phyloP scores from a whole-genome alignment of 1,284 basidiomycete genomes.

The Phellinidium pouzarii region DNA sequence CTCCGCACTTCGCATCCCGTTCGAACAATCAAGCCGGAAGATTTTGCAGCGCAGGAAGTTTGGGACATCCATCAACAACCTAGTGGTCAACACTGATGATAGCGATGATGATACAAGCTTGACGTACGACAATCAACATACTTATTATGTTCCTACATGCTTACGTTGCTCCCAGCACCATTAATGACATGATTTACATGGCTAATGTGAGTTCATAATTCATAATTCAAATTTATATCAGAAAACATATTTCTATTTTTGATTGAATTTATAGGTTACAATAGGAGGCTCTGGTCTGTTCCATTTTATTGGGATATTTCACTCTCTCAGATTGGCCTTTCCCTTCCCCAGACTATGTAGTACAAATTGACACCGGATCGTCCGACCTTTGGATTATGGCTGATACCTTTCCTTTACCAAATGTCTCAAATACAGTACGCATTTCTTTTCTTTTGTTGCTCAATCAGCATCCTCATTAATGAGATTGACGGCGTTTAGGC shows the following conservation, averaged over 20 bases:
- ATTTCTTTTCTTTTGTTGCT: constrained; percentile 1
- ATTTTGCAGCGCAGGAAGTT: constrained; percentile 4
- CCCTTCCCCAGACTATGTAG: constrained; percentile 46
- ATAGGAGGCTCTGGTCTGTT: constrained; percentile 52
- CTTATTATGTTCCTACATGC: constrained; percentile 8
- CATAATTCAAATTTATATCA: constrained; percentile 4
- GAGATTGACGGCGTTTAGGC: constrained; percentile 29
- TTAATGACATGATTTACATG: constrained; percentile 69
- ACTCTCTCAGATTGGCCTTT: constrained; percentile 6
- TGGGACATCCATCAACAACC: constrained; percentile 2
- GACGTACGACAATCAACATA: constrained; percentile 29
- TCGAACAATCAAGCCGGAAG: constrained; percentile 6
- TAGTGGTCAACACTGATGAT: constrained; percentile 6
- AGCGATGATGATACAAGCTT: constrained; percentile 26
- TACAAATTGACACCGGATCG: constrained; percentile 78
- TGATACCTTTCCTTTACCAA: constrained; percentile 42
- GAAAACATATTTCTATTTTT: constrained; percentile 7
- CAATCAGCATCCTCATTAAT: background rate
- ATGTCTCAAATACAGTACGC: constrained; percentile 46
- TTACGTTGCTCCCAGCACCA: constrained; percentile 45
- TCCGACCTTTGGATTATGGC: constrained; percentile 75
- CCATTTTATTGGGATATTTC: background rate
- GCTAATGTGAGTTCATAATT: constrained; percentile 47
- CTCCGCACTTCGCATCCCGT: constrained; percentile 15
- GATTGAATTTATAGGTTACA: constrained; percentile 42